phyloP scores from a whole-genome alignment of 768 basidiomycete genomes.

The Podaxis sp. region DNA sequence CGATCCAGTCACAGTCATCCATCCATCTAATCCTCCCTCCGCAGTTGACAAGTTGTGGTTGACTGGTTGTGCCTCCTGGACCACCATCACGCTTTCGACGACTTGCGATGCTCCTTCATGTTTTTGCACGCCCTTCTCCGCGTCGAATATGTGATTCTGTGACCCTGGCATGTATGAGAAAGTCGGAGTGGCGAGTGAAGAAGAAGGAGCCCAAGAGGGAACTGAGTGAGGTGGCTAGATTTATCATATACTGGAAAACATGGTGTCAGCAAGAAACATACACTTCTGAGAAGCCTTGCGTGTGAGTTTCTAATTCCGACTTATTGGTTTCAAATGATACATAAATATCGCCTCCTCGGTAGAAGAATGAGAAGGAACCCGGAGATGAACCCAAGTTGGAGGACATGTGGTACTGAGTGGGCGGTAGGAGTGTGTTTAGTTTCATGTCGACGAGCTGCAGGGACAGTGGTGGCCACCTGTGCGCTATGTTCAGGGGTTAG shows the following conservation, averaged over 20 bases:
- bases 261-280: background rate
- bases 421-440: background rate
- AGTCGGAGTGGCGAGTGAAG: background rate
- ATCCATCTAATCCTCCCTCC: conserved; percentile 42
- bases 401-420: background rate
- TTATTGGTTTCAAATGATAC: background rate
- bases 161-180: background rate
- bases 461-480: no score
- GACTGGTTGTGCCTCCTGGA: background rate
- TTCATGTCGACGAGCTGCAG: background rate
- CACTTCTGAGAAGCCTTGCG: conserved; percentile 10
- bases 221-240: background rate
- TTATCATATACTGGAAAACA: conserved; percentile 9
- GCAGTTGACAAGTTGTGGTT: conserved; percentile 11
- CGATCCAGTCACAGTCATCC: conserved; percentile 46
- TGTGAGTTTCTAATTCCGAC: conserved; percentile 11
- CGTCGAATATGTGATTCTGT: background rate
- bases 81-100: background rate
- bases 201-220: conserved; percentile 1
- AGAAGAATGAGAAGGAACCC: background rate
- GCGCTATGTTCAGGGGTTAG: background rate
- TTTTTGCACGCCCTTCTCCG: background rate
- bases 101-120: background rate
- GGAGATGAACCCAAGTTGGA: background rate
- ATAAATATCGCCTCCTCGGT: background rate